Conservation (phyloP, 352 stramenopile species). For the Pythium oligandrum region DNA sequence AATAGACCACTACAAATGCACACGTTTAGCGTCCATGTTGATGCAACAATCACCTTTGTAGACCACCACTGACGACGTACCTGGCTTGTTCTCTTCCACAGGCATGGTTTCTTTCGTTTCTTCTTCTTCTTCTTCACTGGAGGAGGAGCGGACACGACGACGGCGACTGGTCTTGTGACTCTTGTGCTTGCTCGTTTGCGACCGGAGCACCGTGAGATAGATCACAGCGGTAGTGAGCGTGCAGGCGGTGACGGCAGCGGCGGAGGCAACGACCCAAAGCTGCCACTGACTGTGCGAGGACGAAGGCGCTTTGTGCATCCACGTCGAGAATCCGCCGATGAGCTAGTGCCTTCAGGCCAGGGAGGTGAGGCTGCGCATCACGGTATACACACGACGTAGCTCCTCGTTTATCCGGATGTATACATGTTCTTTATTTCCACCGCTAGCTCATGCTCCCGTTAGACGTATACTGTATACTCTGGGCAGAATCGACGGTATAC, state of each 20-base stretch:
- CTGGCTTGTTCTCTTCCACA: too few relatives aligned
- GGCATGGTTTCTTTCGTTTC: too few relatives aligned
- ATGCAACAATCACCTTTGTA: too few relatives aligned
- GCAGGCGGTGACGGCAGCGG: conserved; percentile 34
- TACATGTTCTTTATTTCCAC: too few relatives aligned
- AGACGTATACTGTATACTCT: too few relatives aligned
- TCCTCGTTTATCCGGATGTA: too few relatives aligned
- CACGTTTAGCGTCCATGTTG: conserved; percentile 8
- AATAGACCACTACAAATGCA: conserved; percentile 39
- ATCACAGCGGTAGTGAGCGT: conserved; percentile 54
- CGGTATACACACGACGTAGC: conserved; percentile 6
- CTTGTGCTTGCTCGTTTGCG: conserved; percentile 9
- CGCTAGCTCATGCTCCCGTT: too few relatives aligned
- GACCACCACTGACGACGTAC: too few relatives aligned
- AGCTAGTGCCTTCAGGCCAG: conserved; percentile 3
- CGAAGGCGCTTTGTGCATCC: conserved; percentile 16
- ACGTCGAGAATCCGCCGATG: conserved; percentile 2
- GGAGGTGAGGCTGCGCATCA: conserved; percentile 3
- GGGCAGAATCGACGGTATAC: too few relatives aligned
- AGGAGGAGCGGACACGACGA: too few relatives aligned
- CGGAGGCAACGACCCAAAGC: conserved; percentile 23
- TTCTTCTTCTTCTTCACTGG: too few relatives aligned
- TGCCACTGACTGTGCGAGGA: conserved; percentile 15
- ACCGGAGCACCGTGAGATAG: conserved; percentile 27
- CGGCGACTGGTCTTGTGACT: conserved; percentile 2